phyloP scores from a whole-genome alignment of 257 asterid species.

The Forsythia viridissima region DNA sequence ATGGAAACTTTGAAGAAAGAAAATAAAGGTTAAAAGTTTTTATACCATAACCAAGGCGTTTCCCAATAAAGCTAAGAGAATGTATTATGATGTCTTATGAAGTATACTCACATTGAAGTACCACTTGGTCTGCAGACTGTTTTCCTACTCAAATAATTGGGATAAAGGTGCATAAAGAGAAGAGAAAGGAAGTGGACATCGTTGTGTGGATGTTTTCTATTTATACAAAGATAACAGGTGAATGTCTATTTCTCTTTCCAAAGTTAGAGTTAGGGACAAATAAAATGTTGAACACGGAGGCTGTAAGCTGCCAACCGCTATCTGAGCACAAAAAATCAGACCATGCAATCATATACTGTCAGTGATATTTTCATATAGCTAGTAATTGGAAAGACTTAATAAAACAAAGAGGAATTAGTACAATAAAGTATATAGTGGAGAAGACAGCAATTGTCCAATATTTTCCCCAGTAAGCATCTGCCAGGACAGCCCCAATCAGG shows the following conservation, averaged over 20 bases:
- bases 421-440: constrained; percentile 86
- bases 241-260: neutral
- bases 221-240: neutral
- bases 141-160: constrained; percentile 2
- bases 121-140: neutral
- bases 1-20: neutral
- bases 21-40: neutral
- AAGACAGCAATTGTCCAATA: constrained; percentile 98
- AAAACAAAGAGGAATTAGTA: constrained; percentile 32
- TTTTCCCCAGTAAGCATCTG: constrained; percentile 99
- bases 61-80: constrained; percentile 1
- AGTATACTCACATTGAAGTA: neutral
- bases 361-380: constrained; percentile 5
- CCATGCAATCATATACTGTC: neutral
- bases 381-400: neutral
- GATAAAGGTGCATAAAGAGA: constrained; percentile 3
- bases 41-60: neutral
- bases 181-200: constrained; percentile 7
- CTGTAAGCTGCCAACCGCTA: constrained; percentile 3
- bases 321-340: constrained; percentile 12
- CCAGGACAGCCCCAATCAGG: constrained; percentile 88
- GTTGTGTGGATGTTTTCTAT: constrained; percentile 6
- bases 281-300: constrained; percentile 7
- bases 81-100: neutral
- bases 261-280: neutral